Conservation (phyloP, 495 filamentous ascomycete genomes). For the Tetracladium marchalianum region DNA sequence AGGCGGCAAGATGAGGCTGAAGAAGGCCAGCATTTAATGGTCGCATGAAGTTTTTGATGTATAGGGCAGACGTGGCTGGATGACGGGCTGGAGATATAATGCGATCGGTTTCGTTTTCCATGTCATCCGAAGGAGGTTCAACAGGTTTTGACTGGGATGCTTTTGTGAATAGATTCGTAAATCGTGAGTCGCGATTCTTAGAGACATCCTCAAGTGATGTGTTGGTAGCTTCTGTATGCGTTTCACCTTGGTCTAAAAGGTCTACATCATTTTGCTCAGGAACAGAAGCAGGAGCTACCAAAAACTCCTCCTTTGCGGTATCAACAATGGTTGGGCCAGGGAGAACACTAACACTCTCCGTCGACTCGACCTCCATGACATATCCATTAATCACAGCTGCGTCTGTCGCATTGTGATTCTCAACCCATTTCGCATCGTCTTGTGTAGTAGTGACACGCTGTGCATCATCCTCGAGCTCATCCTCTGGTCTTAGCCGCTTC, state of each 20-base stretch:
- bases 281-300: background rate
- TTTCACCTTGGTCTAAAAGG: background rate
- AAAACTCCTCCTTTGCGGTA: background rate
- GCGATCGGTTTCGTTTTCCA: slow-evolving; percentile 15
- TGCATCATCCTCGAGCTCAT: slow-evolving; percentile 3
- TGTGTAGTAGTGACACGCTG: slow-evolving; percentile 1
- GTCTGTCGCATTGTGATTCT: slow-evolving; percentile 8
- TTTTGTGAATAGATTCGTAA: slow-evolving; percentile 42
- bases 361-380: background rate
- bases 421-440: slow-evolving; percentile 4
- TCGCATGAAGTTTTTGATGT: slow-evolving; percentile 86
- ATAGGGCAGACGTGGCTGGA: slow-evolving; percentile 74
- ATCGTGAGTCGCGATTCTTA: slow-evolving; percentile 32
- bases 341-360: background rate
- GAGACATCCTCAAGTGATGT: slow-evolving; percentile 2
- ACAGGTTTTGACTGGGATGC: slow-evolving; percentile 2
- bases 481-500: slow-evolving; percentile 32
- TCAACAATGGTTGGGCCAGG: background rate
- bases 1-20: slow-evolving; percentile 51
- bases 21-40: slow-evolving; percentile 61
- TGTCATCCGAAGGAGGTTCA: slow-evolving; percentile 1
- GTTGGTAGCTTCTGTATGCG: slow-evolving; percentile 5
- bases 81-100: slow-evolving; percentile 61
- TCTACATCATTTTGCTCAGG: slow-evolving; percentile 1
- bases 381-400: background rate